Evolutionary conservation across 371 early-diverging fungal genomes (phyloP), one percentile per base, ranked within the genome.

Genomic region (Batkoa obscura): DNA sequence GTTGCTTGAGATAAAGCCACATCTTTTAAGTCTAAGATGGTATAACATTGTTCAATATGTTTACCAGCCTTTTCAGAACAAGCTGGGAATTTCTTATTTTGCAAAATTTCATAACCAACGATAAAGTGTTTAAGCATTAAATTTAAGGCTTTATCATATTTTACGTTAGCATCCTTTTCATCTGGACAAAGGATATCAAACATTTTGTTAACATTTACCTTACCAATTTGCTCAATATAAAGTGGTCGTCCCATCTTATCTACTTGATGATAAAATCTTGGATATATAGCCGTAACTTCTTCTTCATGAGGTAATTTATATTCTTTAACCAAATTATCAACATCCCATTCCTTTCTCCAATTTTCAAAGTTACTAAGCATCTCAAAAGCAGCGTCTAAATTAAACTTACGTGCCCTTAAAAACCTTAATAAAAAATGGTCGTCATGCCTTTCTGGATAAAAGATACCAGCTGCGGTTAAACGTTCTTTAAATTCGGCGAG

Each of bases 231-330:
- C 67, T 84, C 85, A 59, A 79, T 69, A 64, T 82, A 84, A 50
- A 84, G 66, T 30, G 83, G 81, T 3, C 85, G 73, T n/a, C 83
- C 83, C 2, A 62, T 59, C 65, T 79, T 81, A 68, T 84, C 84
- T 31, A 71, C 69, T 56, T 78, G 77, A 66, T 84, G 85, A 66
- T 84, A 84, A 67, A 74, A 84, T 15, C 81, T 75, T 35, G 83
- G 82, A 65, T 81, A 84, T 49, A 70, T 56, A 45, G 65, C 60
- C 55, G 62, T 63, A 34, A 75, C 69, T 41, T 64, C 66, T 6
- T 69, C 68, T 41, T 60, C 66, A 52, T 73, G 72, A 47, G 67
- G 63, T 56, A 72, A 70, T 60, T 67, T 61, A 50, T 73, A 75
- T 10, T 55, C 60, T n/a, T 66, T 59, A 34, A 61, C 64, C 34